phyloP scores from a whole-genome alignment of 1,284 basidiomycete genomes.

The Puccinia horiana region DNA sequence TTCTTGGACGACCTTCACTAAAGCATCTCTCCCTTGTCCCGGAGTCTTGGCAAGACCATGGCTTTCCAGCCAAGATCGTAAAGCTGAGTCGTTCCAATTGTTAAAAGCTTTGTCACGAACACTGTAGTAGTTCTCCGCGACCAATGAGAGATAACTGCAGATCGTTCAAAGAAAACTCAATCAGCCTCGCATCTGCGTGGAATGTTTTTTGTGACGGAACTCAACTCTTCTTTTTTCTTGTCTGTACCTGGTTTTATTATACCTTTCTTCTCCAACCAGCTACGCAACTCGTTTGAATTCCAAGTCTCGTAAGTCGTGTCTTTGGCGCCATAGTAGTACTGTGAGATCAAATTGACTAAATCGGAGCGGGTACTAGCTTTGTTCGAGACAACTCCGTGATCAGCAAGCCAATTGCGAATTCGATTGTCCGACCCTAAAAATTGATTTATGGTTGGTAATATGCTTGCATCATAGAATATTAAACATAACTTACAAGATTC shows the following conservation, averaged over 20 bases:
- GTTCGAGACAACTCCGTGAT: constrained; percentile 70
- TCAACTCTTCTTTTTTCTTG: constrained; percentile 46
- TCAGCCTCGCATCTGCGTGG: neutral
- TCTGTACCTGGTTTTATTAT: constrained; percentile 37
- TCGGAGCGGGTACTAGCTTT: constrained; percentile 70
- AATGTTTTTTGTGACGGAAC: neutral
- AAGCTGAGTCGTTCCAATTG: constrained; percentile 27
- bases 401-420: constrained; percentile 74
- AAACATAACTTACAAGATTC: constrained; percentile 67
- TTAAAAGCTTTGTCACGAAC: constrained; percentile 30
- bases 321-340: constrained; percentile 72
- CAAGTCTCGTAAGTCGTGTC: constrained; percentile 59
- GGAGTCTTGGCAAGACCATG: constrained; percentile 54
- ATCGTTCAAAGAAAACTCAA: neutral
- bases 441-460: constrained; percentile 15
- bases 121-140: constrained; percentile 46
- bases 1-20: constrained; percentile 40
- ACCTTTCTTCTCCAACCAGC: constrained; percentile 57
- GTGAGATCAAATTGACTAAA: constrained; percentile 70
- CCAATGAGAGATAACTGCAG: constrained; percentile 40
- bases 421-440: constrained; percentile 35
- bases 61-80: constrained; percentile 54
- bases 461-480: neutral
- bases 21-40: constrained; percentile 51
- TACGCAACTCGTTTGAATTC: constrained; percentile 71